These are phyloP conservation scores for Syzygium aqueum DNA, from an alignment of 345 rosid species.

Conservation along the genomic window DNA sequence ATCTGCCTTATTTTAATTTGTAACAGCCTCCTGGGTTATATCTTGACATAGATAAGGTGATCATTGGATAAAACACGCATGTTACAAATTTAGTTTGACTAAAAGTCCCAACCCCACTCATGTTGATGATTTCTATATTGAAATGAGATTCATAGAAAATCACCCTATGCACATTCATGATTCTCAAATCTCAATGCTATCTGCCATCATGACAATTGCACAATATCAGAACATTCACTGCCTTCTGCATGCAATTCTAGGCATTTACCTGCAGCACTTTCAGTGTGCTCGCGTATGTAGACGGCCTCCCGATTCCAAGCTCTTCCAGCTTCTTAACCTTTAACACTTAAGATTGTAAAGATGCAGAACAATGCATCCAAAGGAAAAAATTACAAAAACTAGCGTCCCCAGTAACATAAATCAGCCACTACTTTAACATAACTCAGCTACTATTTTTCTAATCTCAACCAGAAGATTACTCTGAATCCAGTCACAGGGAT, in stretches of 20 bases:
- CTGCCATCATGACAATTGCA: background rate
- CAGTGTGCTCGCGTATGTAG: conserved; percentile 86
- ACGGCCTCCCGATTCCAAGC: conserved; percentile 98
- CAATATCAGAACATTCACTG: background rate
- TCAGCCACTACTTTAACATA: background rate
- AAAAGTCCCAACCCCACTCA: background rate
- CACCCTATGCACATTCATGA: background rate
- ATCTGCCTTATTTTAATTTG: background rate
- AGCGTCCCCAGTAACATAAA: background rate
- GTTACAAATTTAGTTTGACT: background rate
- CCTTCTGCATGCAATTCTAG: background rate
- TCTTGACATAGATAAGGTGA: background rate
- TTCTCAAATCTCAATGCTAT: background rate
- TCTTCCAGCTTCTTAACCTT: conserved; percentile 96
- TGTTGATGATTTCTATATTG: background rate
- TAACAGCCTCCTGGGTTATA: background rate
- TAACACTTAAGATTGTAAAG: background rate
- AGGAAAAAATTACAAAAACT: background rate
- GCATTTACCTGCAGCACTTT: conserved; percentile 71
- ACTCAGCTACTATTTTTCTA: background rate
- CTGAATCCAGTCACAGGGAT: background rate
- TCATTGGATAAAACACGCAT: background rate
- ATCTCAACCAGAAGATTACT: background rate
- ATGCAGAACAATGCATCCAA: background rate
- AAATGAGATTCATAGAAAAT: background rate